phyloP scores from a whole-genome alignment of 2,329 filamentous ascomycete genomes.

The Pseudohalonectria lignicola region DNA sequence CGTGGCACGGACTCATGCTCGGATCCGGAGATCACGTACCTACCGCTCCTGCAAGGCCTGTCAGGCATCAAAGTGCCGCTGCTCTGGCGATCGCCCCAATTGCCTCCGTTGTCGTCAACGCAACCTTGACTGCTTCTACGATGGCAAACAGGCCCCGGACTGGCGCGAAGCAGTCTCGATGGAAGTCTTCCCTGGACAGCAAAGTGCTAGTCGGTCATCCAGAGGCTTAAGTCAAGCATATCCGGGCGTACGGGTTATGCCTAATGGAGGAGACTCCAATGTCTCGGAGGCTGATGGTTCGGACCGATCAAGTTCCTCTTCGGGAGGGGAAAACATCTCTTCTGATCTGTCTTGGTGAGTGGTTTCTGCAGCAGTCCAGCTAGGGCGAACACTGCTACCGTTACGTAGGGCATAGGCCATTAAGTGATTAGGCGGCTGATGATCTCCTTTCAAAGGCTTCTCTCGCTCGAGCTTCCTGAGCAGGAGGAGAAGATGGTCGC shows the following conservation, averaged over 20 bases:
- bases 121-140: conserved; percentile 7
- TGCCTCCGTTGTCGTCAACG: conserved; percentile 8
- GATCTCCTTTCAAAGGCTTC: background rate
- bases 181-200: too few relatives aligned
- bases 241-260: too few relatives aligned
- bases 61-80: conserved; percentile 7
- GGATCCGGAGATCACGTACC: conserved; percentile 6
- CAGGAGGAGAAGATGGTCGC: background rate
- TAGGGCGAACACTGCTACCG: too few relatives aligned
- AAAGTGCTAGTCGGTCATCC: too few relatives aligned
- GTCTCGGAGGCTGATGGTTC: background rate
- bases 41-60: conserved; percentile 8
- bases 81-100: conserved; percentile 7
- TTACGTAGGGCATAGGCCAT: too few relatives aligned
- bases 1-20: conserved; percentile 4
- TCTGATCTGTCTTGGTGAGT: conserved; percentile 1
- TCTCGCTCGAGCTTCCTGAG: background rate
- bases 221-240: too few relatives aligned
- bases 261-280: too few relatives aligned
- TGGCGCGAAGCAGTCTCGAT: conserved; percentile 7
- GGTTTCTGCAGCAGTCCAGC: too few relatives aligned
- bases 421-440: too few relatives aligned
- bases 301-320: background rate
- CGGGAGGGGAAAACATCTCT: background rate
- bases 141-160: conserved; percentile 8